phyloP scores from a whole-genome alignment of 2,329 filamentous ascomycete genomes.

The Exophiala phaeomuriformis region DNA sequence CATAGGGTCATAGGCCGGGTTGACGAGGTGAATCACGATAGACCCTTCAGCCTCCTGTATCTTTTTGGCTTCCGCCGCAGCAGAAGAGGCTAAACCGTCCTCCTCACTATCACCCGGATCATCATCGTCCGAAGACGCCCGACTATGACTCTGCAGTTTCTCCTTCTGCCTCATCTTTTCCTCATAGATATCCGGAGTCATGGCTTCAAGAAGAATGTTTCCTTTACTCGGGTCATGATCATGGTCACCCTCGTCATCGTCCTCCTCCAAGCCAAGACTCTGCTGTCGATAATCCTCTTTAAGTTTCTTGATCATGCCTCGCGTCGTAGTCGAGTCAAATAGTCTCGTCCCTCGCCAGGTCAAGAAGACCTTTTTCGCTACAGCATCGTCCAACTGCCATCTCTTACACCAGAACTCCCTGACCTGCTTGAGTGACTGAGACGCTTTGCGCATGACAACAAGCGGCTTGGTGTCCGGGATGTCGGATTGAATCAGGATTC shows the following conservation, averaged over 20 bases:
- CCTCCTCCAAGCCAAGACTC: constrained; percentile 38
- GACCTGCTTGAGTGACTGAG: constrained; percentile 60
- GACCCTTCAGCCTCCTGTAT: constrained; percentile 1
- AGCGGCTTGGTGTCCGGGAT: constrained; percentile 56
- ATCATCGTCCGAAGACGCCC: constrained; percentile 32
- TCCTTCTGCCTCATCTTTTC: constrained; percentile 46
- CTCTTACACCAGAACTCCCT: constrained; percentile 61
- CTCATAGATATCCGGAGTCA: constrained; percentile 58
- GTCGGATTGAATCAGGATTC: constrained; percentile 61
- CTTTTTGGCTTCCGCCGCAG: neutral
- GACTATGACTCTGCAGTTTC: constrained; percentile 35
- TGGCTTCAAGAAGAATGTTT: constrained; percentile 67
- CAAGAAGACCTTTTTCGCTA: constrained; percentile 57
- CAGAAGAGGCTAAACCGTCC: neutral
- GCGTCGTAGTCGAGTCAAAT: constrained; percentile 68
- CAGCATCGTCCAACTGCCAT: constrained; percentile 48
- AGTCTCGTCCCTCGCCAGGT: constrained; percentile 69
- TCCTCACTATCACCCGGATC: constrained; percentile 1
- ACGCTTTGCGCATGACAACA: constrained; percentile 59
- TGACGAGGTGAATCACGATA: constrained; percentile 46
- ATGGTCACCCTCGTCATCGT: constrained; percentile 34
- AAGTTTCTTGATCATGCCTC: constrained; percentile 49
- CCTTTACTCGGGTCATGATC: constrained; percentile 42
- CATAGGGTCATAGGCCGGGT: constrained; percentile 45
- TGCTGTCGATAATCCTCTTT: constrained; percentile 12